Conservation (phyloP, 371 early-diverging fungal genomes). For the Zychaea mexicana region DNA sequence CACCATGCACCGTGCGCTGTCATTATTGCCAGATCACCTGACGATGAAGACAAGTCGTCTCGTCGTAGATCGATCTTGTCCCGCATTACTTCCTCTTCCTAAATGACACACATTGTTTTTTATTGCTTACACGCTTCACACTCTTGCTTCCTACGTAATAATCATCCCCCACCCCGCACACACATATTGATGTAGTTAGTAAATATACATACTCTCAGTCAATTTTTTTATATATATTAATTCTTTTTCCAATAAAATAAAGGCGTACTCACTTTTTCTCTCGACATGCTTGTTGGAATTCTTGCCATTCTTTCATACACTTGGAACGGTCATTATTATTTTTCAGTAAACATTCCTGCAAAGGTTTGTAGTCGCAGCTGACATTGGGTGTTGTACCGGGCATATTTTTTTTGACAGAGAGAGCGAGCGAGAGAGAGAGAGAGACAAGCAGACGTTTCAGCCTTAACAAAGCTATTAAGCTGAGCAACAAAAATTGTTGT, state of each 20-base stretch:
- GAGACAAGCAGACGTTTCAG: no score
- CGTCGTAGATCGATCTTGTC: conserved; percentile 14
- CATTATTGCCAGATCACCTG: conserved; percentile 41
- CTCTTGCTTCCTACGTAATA: conserved; percentile 16
- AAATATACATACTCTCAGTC: neutral
- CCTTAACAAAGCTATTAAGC: no score
- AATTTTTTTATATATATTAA: neutral
- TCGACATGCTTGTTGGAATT: conserved; percentile 57
- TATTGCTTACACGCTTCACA: conserved; percentile 24
- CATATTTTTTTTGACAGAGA: neutral
- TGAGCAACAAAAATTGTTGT: no score
- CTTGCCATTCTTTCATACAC: conserved; percentile 67
- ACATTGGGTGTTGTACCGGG: conserved; percentile 3
- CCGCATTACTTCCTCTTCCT: neutral
- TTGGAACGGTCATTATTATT: conserved; percentile 61
- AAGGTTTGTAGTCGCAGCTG: conserved; percentile 8
- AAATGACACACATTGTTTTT: no score
- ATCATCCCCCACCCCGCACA: no score
- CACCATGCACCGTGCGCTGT: conserved; percentile 53
- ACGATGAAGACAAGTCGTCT: neutral
- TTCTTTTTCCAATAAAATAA: neutral
- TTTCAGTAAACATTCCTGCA: conserved; percentile 19
- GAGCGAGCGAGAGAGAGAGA: neutral
- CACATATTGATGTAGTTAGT: no score
- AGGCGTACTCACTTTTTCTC: conserved; percentile 19